phyloP scores from a whole-genome alignment of 2,329 filamentous ascomycete genomes.

The Parastagonospora avenae region DNA sequence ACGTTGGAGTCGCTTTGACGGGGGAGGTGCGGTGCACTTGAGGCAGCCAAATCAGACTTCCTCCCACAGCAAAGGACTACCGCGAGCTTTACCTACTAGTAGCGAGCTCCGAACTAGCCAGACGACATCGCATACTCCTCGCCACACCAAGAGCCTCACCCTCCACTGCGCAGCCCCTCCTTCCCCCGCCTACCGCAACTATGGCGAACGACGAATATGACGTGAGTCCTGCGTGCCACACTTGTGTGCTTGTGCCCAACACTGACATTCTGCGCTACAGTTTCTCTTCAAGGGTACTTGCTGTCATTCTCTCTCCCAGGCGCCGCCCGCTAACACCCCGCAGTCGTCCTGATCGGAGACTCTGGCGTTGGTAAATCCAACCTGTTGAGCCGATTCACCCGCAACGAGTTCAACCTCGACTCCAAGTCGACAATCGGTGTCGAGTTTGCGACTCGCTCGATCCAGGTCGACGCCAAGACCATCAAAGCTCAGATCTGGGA shows the following conservation, averaged over 20 bases:
- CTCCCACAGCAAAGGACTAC: slow-evolving; percentile 2
- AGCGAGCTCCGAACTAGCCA: slow-evolving; percentile 4
- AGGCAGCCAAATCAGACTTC: slow-evolving; percentile 6
- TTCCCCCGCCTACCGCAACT: slow-evolving; percentile 41
- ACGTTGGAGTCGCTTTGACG: slow-evolving; percentile 6
- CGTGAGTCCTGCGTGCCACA: slow-evolving; percentile 64
- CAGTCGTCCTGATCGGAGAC: slow-evolving; percentile 98
- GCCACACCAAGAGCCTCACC: slow-evolving; percentile 9
- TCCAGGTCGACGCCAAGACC: slow-evolving; percentile 98
- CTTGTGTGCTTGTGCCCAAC: slow-evolving; percentile 20
- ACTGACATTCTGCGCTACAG: slow-evolving; percentile 56
- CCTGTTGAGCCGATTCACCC: slow-evolving; percentile 97
- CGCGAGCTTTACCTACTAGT: slow-evolving; percentile 4
- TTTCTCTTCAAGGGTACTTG: slow-evolving; percentile 96
- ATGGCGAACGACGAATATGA: slow-evolving; percentile 99
- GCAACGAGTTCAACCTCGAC: slow-evolving; percentile 99
- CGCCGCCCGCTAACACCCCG: slow-evolving; percentile 36
- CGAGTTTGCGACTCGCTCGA: slow-evolving; percentile 97
- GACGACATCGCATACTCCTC: slow-evolving; percentile 11
- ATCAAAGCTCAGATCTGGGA: slow-evolving; percentile 99
- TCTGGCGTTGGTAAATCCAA: slow-evolving; percentile 99
- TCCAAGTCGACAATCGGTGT: slow-evolving; percentile 99
- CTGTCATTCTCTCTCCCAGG: slow-evolving; percentile 20
- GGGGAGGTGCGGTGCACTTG: slow-evolving; percentile 4
- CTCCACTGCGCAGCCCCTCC: slow-evolving; percentile 15